A percentile compares a stretch with the other conserved stretches of the same genome.
These are phyloP conservation scores for Phanerodontia chrysosporium DNA, from an alignment of 768 basidiomycete species.

Conservation along the genomic window DNA sequence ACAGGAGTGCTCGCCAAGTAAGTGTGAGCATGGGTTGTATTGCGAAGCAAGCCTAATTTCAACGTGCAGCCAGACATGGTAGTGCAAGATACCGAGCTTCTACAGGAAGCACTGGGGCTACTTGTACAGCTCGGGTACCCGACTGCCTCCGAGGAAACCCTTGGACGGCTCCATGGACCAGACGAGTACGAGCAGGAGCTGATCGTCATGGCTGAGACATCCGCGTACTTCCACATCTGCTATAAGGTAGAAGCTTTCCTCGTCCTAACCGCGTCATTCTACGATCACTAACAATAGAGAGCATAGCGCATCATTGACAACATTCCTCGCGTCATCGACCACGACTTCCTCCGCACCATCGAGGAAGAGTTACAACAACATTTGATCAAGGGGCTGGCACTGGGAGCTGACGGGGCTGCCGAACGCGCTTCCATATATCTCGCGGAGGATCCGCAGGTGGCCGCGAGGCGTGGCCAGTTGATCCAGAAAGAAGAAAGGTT, in stretches of 20 bases:
- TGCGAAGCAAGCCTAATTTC: not conserved
- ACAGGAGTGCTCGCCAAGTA: constrained; percentile 8
- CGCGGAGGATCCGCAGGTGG: constrained; percentile 9
- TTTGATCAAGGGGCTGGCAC: constrained; percentile 2
- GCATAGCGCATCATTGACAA: constrained; percentile 14
- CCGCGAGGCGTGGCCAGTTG: not conserved
- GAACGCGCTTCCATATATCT: constrained; percentile 8
- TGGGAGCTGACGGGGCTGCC: constrained; percentile 5
- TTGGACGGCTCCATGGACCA: constrained; percentile 1
- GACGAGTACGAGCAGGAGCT: constrained; percentile 13
- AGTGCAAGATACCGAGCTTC: not conserved
- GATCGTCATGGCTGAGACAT: constrained; percentile 15
- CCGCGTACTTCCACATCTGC: constrained; percentile 14
- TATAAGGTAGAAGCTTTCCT: constrained; percentile 7
- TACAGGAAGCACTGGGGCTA: not conserved
- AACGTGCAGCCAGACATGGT: not conserved
- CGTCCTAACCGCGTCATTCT: not conserved
- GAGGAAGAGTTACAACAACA: constrained; percentile 1
- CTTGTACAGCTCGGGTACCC: not conserved
- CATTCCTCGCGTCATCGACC: constrained; percentile 14
- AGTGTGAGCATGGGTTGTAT: not conserved
- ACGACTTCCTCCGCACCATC: constrained; percentile 13
- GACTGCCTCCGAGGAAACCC: not conserved
- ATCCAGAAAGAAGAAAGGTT: constrained; percentile 11
- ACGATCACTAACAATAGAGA: not conserved